Percentiles rank a stretch among this genome's conserved stretches.
Conservation (phyloP, 1,139 yeast genomes). For the Blastobotrys capitulatus region DNA sequence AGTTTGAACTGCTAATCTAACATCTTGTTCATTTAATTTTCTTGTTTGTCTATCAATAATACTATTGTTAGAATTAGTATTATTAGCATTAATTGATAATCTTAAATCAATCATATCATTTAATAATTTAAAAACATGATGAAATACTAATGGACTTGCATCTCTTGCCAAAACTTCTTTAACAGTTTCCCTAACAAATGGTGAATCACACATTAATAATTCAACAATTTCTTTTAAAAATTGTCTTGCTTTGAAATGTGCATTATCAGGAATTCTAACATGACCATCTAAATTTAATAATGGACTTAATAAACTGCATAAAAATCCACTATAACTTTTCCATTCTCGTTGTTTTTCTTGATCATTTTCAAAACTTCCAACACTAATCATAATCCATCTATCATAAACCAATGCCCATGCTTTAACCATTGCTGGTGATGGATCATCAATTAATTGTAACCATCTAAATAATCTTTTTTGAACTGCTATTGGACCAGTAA, state of each 20-base stretch:
- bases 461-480: slow-evolving; percentile 62
- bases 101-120: slow-evolving; percentile 25
- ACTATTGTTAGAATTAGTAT: not conserved
- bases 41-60: not conserved
- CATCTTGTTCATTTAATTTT: slow-evolving; percentile 23
- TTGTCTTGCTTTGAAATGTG: slow-evolving; percentile 24
- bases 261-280: slow-evolving; percentile 22
- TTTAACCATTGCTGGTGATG: slow-evolving; percentile 55
- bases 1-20: slow-evolving; percentile 38
- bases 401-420: slow-evolving; percentile 53
- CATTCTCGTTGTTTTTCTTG: slow-evolving; percentile 22
- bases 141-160: slow-evolving; percentile 40
- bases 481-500: slow-evolving; percentile 71
- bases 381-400: slow-evolving; percentile 45
- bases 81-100: slow-evolving; percentile 17
- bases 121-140: slow-evolving; percentile 34
- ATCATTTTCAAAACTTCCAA: slow-evolving; percentile 11
- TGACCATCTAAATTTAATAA: slow-evolving; percentile 24
- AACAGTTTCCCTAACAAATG: slow-evolving; percentile 40
- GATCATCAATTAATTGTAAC: slow-evolving; percentile 46
- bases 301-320: slow-evolving; percentile 38
- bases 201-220: slow-evolving; percentile 22
- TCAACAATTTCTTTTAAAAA: slow-evolving; percentile 24
- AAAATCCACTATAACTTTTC: slow-evolving; percentile 41
- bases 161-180: slow-evolving; percentile 44